Evolutionary conservation across 306 rosid genomes (phyloP), one percentile per base, ranked within the genome.

Genomic region (Pyrus communis): DNA sequence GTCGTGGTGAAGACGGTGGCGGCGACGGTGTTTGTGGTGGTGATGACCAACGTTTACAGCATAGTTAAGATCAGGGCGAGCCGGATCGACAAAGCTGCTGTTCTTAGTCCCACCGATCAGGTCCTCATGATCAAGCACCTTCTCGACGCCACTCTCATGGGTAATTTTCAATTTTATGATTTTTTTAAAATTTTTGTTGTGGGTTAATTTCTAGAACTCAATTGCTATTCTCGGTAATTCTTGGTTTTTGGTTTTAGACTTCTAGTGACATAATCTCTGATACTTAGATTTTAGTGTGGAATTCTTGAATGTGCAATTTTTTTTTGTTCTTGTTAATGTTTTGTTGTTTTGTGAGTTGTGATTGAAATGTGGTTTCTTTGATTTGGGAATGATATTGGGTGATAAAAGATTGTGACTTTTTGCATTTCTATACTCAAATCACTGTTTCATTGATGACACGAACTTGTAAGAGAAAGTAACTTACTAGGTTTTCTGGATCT

Each of bases 121-220:
- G 86, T 95, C 83, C 98, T 95, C 71, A 81, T 95, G 97, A 90
- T 88, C 74, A 88, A 85, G 61, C 93, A 87, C 64, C 90, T 90
- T 67, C 97, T 95, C 15, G 97, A 95, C 84, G 88, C 93, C 66
- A 95, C 99, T 54, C 93, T 92, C 22, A 85, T 92, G 97, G 99
- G 99, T 95, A 85, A 77, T 18, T 22, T 3, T 62, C 40, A 64
- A 15, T 63, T 67, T 71, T 7, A 13, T 23, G 17, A 62, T 35
- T 35, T 72, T 43, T 64, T 9, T 75, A 5, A 5, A 1, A 1
- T 49, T 49, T 5, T 1, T 49, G 21, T 31, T 42, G 67, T 57
- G 30, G 14, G 21, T 70, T 7, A 25, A 40, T 69, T 22, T 5
- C 40, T 38, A 55, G 22, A 19, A 40, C 23, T 15, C 55, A 21